phyloP scores from a whole-genome alignment of 768 basidiomycete genomes.

The Lanmaoa pseudosensibilis region DNA sequence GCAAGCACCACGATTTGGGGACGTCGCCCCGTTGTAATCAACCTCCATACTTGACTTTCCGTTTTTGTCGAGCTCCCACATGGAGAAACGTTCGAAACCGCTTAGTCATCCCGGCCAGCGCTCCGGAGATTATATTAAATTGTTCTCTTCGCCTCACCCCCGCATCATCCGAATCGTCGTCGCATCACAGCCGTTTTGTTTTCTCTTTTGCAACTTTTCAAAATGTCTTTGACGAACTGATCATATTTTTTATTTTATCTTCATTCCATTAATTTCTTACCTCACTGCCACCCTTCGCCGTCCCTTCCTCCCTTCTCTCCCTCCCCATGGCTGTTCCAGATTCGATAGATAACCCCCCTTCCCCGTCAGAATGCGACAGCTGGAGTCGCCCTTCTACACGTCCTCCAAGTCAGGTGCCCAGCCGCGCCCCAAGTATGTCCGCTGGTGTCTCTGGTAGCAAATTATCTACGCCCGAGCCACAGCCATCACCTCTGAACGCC shows the following conservation, averaged over 20 bases:
- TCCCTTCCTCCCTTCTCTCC: constrained; percentile 14
- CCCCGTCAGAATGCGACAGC: constrained; percentile 57
- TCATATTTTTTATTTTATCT: neutral
- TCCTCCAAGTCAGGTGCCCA: constrained; percentile 55
- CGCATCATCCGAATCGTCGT: constrained; percentile 16
- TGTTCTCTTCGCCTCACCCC: constrained; percentile 11
- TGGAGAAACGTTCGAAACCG: constrained; percentile 1
- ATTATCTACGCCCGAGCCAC: constrained; percentile 31
- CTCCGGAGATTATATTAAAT: constrained; percentile 5
- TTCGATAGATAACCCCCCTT: constrained; percentile 46
- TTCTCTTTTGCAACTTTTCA: neutral
- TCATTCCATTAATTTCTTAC: neutral
- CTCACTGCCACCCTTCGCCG: neutral
- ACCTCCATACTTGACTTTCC: neutral
- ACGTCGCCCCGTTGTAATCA: neutral
- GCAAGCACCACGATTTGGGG: neutral
- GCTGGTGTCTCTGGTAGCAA: constrained; percentile 42
- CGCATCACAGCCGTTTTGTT: constrained; percentile 1
- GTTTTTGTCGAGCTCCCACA: neutral
- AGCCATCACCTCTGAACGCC: constrained; percentile 19
- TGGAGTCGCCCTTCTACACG: constrained; percentile 63
- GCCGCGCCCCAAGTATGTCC: constrained; percentile 39
- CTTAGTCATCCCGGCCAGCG: constrained; percentile 26
- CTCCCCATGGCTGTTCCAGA: constrained; percentile 40
- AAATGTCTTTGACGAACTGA: constrained; percentile 17